A percentile compares a stretch with the other conserved stretches of the same genome.
Evolutionary conservation across 305 asterid species (phyloP).

Genomic region (Caryopteris hybrid): DNA sequence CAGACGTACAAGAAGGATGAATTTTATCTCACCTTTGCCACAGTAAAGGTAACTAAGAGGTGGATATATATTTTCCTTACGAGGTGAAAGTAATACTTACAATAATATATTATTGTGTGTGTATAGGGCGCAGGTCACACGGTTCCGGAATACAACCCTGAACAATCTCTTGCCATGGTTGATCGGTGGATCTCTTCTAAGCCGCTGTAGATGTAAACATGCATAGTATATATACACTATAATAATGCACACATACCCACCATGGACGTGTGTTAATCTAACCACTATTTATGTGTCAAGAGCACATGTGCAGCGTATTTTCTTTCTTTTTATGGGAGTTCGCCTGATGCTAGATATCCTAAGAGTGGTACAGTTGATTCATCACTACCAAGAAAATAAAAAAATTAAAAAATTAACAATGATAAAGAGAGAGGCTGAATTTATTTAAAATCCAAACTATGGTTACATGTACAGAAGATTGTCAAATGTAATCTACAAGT

Average conservation of each 20-base stretch:
- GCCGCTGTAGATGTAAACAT: not conserved
- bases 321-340: no score
- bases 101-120: not conserved
- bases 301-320: no score
- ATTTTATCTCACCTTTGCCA: conserved; percentile 17
- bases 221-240: not conserved
- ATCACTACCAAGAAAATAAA: no score
- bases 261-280: no score
- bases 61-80: not conserved
- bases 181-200: conserved; percentile 7
- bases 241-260: no score
- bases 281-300: no score
- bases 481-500: not conserved
- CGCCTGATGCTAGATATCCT: no score
- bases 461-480: not conserved
- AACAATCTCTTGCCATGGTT: conserved; percentile 3
- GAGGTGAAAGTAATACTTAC: not conserved
- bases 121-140: conserved; percentile 21
- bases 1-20: conserved; percentile 2
- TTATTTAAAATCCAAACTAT: not conserved
- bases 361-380: no score
- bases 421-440: no score
- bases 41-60: conserved; percentile 7
- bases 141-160: conserved; percentile 8
- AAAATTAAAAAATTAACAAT: no score